Percentiles rank a stretch among this genome's conserved stretches.
Conservation (phyloP, 169 alveolate species). For the Eimeria praecox region DNA sequence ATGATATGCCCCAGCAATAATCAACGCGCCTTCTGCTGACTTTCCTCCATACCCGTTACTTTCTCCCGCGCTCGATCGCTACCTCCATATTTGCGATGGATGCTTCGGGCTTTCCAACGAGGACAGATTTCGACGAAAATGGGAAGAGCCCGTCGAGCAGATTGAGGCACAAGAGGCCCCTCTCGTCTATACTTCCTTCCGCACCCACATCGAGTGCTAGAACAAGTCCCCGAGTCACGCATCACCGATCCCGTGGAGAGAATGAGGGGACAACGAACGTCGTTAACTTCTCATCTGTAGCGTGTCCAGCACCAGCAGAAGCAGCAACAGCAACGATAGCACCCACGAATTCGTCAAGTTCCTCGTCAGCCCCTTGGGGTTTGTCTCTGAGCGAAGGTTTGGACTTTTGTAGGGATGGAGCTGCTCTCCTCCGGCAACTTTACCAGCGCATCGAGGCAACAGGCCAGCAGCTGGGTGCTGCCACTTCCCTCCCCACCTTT, state of each 20-base stretch:
- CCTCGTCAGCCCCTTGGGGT: background rate
- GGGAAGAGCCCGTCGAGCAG: background rate
- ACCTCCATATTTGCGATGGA: background rate
- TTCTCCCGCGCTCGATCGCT: background rate
- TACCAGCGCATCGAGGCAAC: background rate
- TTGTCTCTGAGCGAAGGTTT: constrained; percentile 13
- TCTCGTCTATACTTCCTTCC: background rate
- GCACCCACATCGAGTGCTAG: background rate
- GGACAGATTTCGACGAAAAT: background rate
- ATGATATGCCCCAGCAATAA: background rate
- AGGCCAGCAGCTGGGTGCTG: constrained; percentile 49
- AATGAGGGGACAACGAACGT: background rate
- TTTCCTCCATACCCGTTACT: background rate
- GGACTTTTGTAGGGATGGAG: constrained; percentile 38
- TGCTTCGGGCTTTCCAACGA: background rate
- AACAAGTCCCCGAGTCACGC: background rate
- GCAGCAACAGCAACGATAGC: background rate
- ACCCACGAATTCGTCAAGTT: background rate
- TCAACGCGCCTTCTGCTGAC: background rate
- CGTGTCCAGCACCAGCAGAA: background rate
- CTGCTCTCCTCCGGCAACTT: constrained; percentile 19
- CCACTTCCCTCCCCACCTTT: background rate
- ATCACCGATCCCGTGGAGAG: background rate
- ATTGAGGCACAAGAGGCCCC: background rate
- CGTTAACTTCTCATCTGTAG: background rate